These are phyloP conservation scores for Trichoderma gracile DNA, from an alignment of 2,329 filamentous ascomycete genomes.

Conservation along the genomic window DNA sequence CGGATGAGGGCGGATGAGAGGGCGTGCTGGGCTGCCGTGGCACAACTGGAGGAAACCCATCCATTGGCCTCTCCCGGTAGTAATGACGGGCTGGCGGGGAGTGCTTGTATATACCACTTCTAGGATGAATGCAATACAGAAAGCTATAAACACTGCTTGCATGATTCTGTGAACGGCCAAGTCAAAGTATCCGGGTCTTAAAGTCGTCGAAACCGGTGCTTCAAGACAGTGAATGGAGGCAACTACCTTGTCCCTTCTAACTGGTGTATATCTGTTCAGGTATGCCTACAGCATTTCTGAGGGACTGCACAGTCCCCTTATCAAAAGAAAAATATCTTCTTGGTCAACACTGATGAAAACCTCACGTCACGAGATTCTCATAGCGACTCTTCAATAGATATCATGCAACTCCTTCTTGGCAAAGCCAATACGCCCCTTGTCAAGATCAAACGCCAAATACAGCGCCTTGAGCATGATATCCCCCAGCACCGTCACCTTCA, in stretches of 20 bases:
- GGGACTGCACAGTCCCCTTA: too few species aligned
- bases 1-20: neutral
- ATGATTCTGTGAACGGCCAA: neutral
- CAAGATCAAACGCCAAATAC: conserved; percentile 69
- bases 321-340: too few species aligned
- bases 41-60: conserved; percentile 10
- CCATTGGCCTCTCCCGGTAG: conserved; percentile 13
- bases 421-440: conserved; percentile 44
- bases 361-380: too few species aligned
- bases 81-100: conserved; percentile 16
- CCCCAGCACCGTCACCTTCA: conserved; percentile 67
- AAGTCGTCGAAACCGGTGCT: too few species aligned
- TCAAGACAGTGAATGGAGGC: neutral
- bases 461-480: conserved; percentile 78
- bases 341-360: too few species aligned
- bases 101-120: conserved; percentile 32
- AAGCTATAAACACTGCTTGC: neutral
- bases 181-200: neutral
- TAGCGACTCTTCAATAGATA: neutral
- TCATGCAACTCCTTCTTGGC: conserved; percentile 45
- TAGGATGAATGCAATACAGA: conserved; percentile 29
- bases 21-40: neutral
- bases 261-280: neutral
- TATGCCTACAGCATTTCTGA: neutral
- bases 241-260: neutral